A percentile compares a stretch with the other conserved stretches of the same genome.
Conservation (phyloP, 805 yeast genomes). For the Debaryomyces maramus region DNA sequence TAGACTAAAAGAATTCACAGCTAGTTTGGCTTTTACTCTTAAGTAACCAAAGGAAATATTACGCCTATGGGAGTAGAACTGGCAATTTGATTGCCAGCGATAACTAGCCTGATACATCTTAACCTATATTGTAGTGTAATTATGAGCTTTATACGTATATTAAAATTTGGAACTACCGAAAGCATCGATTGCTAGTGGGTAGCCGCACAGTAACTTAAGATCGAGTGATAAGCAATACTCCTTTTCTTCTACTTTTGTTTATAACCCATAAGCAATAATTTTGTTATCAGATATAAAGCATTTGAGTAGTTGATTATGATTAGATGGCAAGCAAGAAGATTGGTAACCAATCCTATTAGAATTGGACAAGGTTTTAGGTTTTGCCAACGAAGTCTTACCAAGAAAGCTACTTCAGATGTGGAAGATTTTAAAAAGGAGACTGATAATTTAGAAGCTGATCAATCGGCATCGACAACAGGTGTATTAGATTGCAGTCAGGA, state of each 20-base stretch:
- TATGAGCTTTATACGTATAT: too few species aligned
- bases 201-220: too few species aligned
- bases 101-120: conserved; percentile 34
- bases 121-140: too few species aligned
- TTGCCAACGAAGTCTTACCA: conserved; percentile 1
- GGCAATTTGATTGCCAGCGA: conserved; percentile 20
- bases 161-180: too few species aligned
- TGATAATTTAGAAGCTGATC: conserved; percentile 27
- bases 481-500: conserved; percentile 33
- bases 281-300: too few species aligned
- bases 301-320: background rate
- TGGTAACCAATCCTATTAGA: background rate
- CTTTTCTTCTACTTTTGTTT: too few species aligned
- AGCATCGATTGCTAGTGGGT: too few species aligned
- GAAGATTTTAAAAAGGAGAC: conserved; percentile 33
- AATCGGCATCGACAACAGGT: conserved; percentile 40
- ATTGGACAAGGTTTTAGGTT: background rate
- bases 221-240: too few species aligned
- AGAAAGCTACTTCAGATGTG: conserved; percentile 24
- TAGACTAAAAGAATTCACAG: conserved; percentile 26
- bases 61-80: conserved; percentile 29
- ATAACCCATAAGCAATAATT: too few species aligned
- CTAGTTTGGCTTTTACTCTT: conserved; percentile 17
- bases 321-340: background rate
- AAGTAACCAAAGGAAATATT: conserved; percentile 9